Percentiles rank a stretch among this genome's conserved stretches.
phyloP scores from a whole-genome alignment of 768 basidiomycete species.

The Suillus clintonianus region DNA sequence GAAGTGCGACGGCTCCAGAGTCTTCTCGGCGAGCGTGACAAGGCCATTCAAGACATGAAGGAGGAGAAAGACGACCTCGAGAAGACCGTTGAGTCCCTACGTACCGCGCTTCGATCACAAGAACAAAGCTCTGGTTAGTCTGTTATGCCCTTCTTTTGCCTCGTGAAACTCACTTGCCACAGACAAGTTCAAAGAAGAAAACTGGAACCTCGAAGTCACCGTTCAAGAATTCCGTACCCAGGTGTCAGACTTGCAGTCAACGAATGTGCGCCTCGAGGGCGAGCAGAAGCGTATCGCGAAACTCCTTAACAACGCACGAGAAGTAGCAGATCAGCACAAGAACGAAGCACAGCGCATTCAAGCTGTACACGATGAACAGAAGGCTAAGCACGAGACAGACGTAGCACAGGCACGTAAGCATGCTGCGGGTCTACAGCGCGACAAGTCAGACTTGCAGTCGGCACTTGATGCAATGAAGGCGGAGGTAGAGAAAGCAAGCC shows the following conservation, averaged over 20 bases:
- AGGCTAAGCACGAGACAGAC: conserved; percentile 92
- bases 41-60: conserved; percentile 87
- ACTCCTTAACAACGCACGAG: conserved; percentile 69
- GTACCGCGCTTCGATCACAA: conserved; percentile 73
- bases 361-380: conserved; percentile 66
- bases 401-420: conserved; percentile 89
- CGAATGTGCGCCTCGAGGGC: conserved; percentile 69
- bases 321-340: conserved; percentile 82
- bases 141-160: background rate
- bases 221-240: conserved; percentile 84
- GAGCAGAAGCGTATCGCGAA: conserved; percentile 84
- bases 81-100: conserved; percentile 71
- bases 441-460: conserved; percentile 90
- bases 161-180: conserved; percentile 6
- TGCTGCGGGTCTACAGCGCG: conserved; percentile 83
- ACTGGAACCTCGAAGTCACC: conserved; percentile 96
- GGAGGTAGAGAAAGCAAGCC: conserved; percentile 66
- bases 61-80: conserved; percentile 92
- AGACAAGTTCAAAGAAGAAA: conserved; percentile 98
- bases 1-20: conserved; percentile 92
- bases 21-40: conserved; percentile 88
- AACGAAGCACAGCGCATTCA: conserved; percentile 79
- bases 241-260: conserved; percentile 63
- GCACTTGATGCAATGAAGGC: conserved; percentile 75
- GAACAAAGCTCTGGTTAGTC: conserved; percentile 77